phyloP scores from a whole-genome alignment of 768 basidiomycete species.

The Chiua virens region DNA sequence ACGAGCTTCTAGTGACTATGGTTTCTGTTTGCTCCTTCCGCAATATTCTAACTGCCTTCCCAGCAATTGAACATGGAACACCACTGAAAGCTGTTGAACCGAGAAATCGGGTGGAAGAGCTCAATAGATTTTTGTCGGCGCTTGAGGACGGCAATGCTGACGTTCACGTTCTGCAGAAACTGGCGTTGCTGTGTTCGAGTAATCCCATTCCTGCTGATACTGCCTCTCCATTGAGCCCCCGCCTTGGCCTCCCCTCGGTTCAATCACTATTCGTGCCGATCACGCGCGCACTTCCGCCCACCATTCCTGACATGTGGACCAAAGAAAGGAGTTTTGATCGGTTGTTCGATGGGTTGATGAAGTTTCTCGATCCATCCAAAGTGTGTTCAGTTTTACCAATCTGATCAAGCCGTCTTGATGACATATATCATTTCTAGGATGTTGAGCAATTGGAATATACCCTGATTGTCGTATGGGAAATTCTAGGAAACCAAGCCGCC shows the following conservation, averaged over 20 bases:
- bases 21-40: background rate
- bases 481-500: constrained; percentile 70
- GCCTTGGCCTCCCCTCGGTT: constrained; percentile 49
- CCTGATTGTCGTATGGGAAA: constrained; percentile 80
- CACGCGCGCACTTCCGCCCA: constrained; percentile 35
- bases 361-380: constrained; percentile 60
- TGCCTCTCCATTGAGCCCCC: constrained; percentile 55
- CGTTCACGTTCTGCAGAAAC: constrained; percentile 57
- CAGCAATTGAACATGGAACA: constrained; percentile 46
- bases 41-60: constrained; percentile 9
- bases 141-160: constrained; percentile 56
- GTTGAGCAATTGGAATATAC: constrained; percentile 73
- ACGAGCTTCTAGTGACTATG: constrained; percentile 61
- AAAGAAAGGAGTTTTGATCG: constrained; percentile 68
- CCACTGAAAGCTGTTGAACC: constrained; percentile 40
- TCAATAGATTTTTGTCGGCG: constrained; percentile 51
- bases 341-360: constrained; percentile 64
- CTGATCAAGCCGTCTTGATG: background rate
- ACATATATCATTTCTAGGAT: constrained; percentile 43
- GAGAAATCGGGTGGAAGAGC: constrained; percentile 46
- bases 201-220: constrained; percentile 48
- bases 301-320: constrained; percentile 68
- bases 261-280: constrained; percentile 57
- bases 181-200: constrained; percentile 61
- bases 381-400: constrained; percentile 39